Conservation (phyloP, 352 stramenopile species). For the Ophiocytium majus region DNA sequence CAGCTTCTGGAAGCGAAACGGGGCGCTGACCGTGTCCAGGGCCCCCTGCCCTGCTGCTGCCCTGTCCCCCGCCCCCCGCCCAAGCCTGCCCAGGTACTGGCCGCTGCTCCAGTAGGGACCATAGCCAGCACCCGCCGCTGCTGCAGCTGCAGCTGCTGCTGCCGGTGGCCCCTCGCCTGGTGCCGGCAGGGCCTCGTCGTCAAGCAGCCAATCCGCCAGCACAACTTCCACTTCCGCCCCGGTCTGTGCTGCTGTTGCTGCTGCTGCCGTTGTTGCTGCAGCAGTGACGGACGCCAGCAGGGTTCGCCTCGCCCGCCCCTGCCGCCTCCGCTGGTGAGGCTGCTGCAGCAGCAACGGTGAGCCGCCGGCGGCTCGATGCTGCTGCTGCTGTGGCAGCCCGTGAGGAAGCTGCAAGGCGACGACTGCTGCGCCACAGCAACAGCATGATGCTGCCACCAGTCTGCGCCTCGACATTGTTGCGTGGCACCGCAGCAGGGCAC, state of each 20-base stretch:
- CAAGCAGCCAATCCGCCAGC: constrained; percentile 14
- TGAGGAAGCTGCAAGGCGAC: not conserved
- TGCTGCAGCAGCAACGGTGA: not conserved
- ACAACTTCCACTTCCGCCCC: constrained; percentile 1
- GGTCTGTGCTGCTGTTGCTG: not conserved
- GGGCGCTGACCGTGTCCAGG: constrained; percentile 27
- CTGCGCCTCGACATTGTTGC: too few relatives aligned
- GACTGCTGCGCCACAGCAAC: too few relatives aligned
- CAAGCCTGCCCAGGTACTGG: not conserved
- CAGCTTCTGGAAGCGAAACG: constrained; percentile 47
- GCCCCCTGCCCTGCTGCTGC: not conserved
- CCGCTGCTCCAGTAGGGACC: constrained; percentile 20
- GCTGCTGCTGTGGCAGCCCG: not conserved
- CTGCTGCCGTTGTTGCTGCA: not conserved
- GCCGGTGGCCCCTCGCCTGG: not conserved
- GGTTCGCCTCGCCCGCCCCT: too few relatives aligned
- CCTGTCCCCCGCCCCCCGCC: too few relatives aligned
- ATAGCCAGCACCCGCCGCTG: not conserved
- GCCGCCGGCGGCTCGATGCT: too few relatives aligned
- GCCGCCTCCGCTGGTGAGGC: not conserved
- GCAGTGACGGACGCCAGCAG: not conserved
- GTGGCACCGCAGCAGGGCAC: too few relatives aligned
- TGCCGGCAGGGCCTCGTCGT: not conserved
- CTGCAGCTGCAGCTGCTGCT: not conserved
- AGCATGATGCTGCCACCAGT: too few relatives aligned